Conservation (phyloP, 139 green algal genomes). For the Dunaliella primolecta region DNA sequence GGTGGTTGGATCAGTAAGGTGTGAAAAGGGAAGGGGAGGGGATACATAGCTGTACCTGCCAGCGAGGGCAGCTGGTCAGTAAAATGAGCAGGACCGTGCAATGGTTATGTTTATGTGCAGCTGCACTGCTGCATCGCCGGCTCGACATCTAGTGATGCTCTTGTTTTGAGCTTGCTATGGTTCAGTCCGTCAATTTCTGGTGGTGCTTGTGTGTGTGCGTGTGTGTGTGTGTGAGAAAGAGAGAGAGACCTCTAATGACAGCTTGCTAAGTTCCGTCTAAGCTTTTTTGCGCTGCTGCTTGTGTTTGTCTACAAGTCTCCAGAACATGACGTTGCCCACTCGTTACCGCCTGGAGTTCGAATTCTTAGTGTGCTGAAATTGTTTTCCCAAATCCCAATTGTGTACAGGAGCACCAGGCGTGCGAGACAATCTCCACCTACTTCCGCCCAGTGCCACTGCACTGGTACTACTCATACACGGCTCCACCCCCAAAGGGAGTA, state of each 20-base stretch:
- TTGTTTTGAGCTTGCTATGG: too few relatives aligned
- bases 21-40: neutral
- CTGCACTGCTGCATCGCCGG: neutral
- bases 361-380: too few relatives aligned
- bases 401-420: constrained; percentile 70
- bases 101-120: neutral
- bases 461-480: constrained; percentile 80
- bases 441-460: constrained; percentile 89
- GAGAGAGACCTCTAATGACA: too few relatives aligned
- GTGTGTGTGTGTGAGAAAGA: neutral
- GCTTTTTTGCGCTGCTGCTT: too few relatives aligned
- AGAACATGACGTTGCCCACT: too few relatives aligned
- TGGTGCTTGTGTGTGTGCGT: neutral
- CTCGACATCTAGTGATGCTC: too few relatives aligned
- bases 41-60: too few relatives aligned
- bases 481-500: constrained; percentile 5
- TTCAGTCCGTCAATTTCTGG: too few relatives aligned
- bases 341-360: too few relatives aligned
- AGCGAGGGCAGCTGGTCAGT: too few relatives aligned
- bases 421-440: constrained; percentile 72
- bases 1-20: constrained; percentile 89
- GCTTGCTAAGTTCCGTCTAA: too few relatives aligned
- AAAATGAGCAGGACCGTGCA: neutral
- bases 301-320: too few relatives aligned
- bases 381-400: neutral